Conservation (phyloP, 2,329 filamentous ascomycete genomes). For the Aspergillus ibericus region DNA sequence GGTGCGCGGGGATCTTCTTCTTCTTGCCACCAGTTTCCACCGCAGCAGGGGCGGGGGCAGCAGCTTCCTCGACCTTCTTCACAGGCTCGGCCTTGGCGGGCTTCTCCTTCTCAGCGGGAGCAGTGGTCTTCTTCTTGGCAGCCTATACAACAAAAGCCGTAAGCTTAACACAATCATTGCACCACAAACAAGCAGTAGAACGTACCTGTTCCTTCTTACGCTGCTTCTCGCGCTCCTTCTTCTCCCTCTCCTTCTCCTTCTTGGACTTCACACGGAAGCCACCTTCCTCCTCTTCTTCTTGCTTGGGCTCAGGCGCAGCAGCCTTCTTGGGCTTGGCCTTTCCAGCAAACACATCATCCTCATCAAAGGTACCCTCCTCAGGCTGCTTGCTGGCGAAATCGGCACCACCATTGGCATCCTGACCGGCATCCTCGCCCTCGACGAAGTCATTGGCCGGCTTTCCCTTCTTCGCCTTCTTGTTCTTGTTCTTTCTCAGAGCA, state of each 20-base stretch:
- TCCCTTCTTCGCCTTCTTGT: constrained; percentile 89
- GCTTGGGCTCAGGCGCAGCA: constrained; percentile 47
- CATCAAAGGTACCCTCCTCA: constrained; percentile 74
- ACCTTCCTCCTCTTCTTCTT: constrained; percentile 49
- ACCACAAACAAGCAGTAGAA: constrained; percentile 2
- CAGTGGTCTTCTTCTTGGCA: constrained; percentile 74
- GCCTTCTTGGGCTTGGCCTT: constrained; percentile 49
- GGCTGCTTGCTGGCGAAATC: constrained; percentile 68
- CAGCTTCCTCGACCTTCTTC: constrained; percentile 52
- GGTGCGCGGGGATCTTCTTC: constrained; percentile 74
- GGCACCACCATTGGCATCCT: constrained; percentile 36
- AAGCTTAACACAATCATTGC: background rate
- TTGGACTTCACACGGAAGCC: constrained; percentile 81
- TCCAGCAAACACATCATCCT: constrained; percentile 82
- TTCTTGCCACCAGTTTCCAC: constrained; percentile 65
- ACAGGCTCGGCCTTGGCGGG: constrained; percentile 37
- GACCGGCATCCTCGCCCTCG: constrained; percentile 63
- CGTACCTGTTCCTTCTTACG: constrained; percentile 93
- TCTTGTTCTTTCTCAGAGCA: constrained; percentile 76
- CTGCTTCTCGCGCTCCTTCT: constrained; percentile 98
- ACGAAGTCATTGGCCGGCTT: constrained; percentile 70
- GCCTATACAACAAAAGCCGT: constrained; percentile 52
- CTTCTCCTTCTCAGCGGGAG: constrained; percentile 36
- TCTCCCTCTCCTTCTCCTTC: constrained; percentile 97
- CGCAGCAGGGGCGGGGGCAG: constrained; percentile 39